These are phyloP conservation scores for Graphilbum sp. DNA, from an alignment of 2,329 filamentous ascomycete genomes.

Conservation along the genomic window DNA sequence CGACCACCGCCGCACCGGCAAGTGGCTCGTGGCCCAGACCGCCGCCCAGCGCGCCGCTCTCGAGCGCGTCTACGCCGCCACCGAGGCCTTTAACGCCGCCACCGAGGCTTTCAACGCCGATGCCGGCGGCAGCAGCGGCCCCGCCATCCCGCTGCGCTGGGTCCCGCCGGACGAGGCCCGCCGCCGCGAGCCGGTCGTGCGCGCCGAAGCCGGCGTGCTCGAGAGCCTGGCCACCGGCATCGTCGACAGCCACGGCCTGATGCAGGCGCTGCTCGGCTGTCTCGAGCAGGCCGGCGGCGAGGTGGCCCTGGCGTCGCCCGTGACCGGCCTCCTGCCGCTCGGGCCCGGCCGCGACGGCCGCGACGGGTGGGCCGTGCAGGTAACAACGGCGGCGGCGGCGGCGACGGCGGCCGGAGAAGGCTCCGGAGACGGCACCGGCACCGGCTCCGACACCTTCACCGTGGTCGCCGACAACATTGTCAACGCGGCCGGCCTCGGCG, in stretches of 20 bases:
- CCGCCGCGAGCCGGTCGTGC: constrained; percentile 56
- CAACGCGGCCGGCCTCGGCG: constrained; percentile 73
- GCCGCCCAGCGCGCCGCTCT: constrained; percentile 49
- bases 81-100: constrained; percentile 14
- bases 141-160: constrained; percentile 53
- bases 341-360: constrained; percentile 21
- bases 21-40: constrained; percentile 90
- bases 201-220: constrained; percentile 56
- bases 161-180: constrained; percentile 45
- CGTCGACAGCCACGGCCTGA: constrained; percentile 70
- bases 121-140: constrained; percentile 22
- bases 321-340: constrained; percentile 41
- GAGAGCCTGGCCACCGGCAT: constrained; percentile 81
- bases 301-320: constrained; percentile 50
- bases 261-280: constrained; percentile 61
- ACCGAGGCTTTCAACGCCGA: constrained; percentile 17
- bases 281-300: constrained; percentile 67
- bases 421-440: background rate
- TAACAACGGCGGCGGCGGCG: constrained; percentile 23
- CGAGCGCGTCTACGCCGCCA: constrained; percentile 31
- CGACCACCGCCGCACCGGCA: constrained; percentile 59
- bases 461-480: constrained; percentile 59
- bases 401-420: constrained; percentile 24
- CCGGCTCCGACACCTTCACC: constrained; percentile 11
- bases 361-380: constrained; percentile 53